Evolutionary conservation across 768 basidiomycete genomes (phyloP).

Genomic region (Chalciporus sphaerocephalus): DNA sequence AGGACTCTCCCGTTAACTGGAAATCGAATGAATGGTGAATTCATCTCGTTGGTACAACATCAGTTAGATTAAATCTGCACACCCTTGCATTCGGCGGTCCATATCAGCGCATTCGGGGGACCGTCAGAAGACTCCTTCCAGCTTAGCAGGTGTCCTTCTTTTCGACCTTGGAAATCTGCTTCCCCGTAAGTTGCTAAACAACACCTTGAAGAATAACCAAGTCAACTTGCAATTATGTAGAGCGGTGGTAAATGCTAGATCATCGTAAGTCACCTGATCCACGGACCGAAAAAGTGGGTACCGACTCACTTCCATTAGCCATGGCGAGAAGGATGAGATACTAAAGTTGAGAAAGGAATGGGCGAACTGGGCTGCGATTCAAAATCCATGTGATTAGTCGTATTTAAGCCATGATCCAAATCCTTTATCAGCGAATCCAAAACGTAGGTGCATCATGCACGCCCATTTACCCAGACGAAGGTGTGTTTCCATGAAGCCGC

Average conservation of each 20-base stretch:
- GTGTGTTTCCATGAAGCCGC: conserved; percentile 1
- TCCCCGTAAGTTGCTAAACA: neutral
- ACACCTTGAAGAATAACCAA: neutral
- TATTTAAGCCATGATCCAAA: conserved; percentile 23
- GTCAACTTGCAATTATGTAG: conserved; percentile 46
- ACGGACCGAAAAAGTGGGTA: neutral
- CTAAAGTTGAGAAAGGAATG: neutral
- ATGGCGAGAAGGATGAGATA: conserved; percentile 10
- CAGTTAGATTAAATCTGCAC: conserved; percentile 14
- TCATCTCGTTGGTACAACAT: neutral
- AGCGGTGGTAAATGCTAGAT: conserved; percentile 29
- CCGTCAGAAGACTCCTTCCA: conserved; percentile 42
- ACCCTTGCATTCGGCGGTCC: conserved; percentile 61
- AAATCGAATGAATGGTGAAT: conserved; percentile 2
- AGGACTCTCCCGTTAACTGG: conserved; percentile 47
- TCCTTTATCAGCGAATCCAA: conserved; percentile 7
- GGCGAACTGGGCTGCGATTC: neutral
- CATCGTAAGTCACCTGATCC: conserved; percentile 9
- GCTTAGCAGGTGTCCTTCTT: conserved; percentile 32
- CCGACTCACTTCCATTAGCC: conserved; percentile 19
- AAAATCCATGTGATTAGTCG: neutral
- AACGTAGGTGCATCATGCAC: neutral
- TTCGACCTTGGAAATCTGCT: conserved; percentile 37
- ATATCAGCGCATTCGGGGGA: conserved; percentile 38
- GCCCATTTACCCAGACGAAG: conserved; percentile 3